Percentiles rank a stretch among this genome's conserved stretches.
Conservation (phyloP, 129 eudicot genomes). For the Gnaphalium uliginosum region DNA sequence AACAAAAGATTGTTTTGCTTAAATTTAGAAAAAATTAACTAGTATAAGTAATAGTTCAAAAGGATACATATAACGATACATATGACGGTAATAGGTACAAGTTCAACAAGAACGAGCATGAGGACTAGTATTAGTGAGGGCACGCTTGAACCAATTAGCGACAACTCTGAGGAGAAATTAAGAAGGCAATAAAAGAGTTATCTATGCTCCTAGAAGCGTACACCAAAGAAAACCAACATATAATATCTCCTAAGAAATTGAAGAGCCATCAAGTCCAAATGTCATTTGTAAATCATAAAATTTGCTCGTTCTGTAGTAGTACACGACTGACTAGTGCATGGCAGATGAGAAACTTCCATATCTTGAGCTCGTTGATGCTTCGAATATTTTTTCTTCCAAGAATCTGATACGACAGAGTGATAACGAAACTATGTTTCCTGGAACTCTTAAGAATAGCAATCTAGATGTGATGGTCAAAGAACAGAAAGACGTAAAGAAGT, state of each 20-base stretch:
- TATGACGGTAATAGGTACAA: slow-evolving; percentile 12
- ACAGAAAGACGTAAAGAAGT: slow-evolving; percentile 40
- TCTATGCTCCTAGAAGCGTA: slow-evolving; percentile 23
- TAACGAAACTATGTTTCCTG: slow-evolving; percentile 36
- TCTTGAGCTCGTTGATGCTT: slow-evolving; percentile 33
- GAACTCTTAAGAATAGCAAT: slow-evolving; percentile 25
- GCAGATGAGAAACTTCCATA: slow-evolving; percentile 31
- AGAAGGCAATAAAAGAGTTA: slow-evolving; percentile 12
- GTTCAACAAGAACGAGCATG: slow-evolving; percentile 25
- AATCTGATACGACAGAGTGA: slow-evolving; percentile 44
- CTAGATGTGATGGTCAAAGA: slow-evolving; percentile 33
- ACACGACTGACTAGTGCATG: slow-evolving; percentile 33
- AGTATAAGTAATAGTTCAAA: no score
- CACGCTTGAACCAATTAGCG: no score
- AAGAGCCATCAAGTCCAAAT: slow-evolving; percentile 4
- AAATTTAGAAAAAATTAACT: not conserved
- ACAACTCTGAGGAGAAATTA: slow-evolving; percentile 7
- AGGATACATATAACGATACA: no score
- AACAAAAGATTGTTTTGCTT: not conserved
- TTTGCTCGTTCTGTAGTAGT: slow-evolving; percentile 35
- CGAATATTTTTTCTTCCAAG: slow-evolving; percentile 39
- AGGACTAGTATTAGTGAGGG: slow-evolving; percentile 35
- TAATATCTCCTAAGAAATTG: not conserved
- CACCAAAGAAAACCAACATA: slow-evolving; percentile 14
- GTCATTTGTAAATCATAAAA: slow-evolving; percentile 18